Percentiles rank a stretch among this genome's conserved stretches.
These are phyloP conservation scores for Coniochaeta prunicola DNA, from an alignment of 2,329 filamentous ascomycete species.

Conservation along the genomic window DNA sequence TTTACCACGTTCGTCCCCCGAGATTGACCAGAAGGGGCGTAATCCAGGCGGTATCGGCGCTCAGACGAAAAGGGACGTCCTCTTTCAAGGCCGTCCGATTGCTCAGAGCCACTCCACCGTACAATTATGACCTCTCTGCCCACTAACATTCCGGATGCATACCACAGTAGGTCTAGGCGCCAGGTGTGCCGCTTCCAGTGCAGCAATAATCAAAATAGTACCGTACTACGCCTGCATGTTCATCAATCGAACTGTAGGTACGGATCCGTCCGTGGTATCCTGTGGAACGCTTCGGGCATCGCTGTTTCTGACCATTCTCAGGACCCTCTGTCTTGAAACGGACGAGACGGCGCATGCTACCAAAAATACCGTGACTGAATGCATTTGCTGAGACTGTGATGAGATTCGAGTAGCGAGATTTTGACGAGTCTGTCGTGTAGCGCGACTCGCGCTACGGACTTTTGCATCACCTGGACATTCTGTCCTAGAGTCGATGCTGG, in stretches of 20 bases:
- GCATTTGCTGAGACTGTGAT: background rate
- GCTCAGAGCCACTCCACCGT: background rate
- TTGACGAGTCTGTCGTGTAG: background rate
- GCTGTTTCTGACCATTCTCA: background rate
- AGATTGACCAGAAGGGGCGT: background rate
- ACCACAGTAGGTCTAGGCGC: background rate
- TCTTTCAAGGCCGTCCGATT: background rate
- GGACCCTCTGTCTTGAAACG: background rate
- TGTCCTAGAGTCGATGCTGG: background rate
- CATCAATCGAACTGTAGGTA: background rate
- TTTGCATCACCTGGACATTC: too few species aligned
- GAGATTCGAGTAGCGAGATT: background rate
- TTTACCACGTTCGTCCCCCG: background rate
- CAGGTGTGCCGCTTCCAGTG: background rate
- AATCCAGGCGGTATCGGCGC: background rate
- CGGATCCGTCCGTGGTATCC: background rate
- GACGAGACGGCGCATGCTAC: background rate
- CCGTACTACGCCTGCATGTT: background rate
- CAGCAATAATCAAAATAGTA: background rate
- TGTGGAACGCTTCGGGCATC: background rate
- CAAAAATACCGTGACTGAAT: background rate
- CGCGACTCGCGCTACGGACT: background rate
- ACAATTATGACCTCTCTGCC: too few species aligned
- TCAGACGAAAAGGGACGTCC: background rate
- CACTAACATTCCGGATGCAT: background rate